Evolutionary conservation across 2,329 filamentous ascomycete species (phyloP), one percentile per base, ranked within the genome.

Genomic region (Sarocladiaceae sp.): DNA sequence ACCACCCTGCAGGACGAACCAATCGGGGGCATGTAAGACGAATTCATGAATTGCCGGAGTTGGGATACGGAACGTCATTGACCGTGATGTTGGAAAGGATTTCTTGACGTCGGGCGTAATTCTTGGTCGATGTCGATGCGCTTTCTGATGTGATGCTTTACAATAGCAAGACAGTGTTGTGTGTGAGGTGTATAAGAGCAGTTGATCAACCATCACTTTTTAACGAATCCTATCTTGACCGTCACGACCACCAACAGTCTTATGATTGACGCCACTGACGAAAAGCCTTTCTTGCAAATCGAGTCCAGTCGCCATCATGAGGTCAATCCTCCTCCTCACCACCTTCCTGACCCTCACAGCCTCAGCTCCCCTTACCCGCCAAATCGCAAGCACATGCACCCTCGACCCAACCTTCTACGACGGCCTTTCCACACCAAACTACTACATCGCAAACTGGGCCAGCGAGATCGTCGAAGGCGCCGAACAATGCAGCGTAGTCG

Each of bases 401-500:
- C 40, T 46, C 23, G 40, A 46, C 18, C 40, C 40, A n/a, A 46
- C 40, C 7, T 46, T 46, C 25, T 15, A 10, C 12, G 25, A 26
- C n/a, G 40, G 40, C 22, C 40, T 46, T 10, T 7, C 13, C 12
- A 46, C 40, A 18, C 40, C 40, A 15, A 46, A 46, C 18, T 46
- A 46, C 40, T 46, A 46, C 40, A 18, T 46, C 15, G 40, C 40
- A 4, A 46, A 46, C 23, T 46, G 40, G 40, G 40, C 40, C 22
- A 46, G 40, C 40, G 12, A n/a, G 22, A 13, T 18, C 22, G 25
- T 25, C 17, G 25, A 8, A 29, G 40, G 23, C 17, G 37, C 22
- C 4, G 40, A 46, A n/a, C 40, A 46, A 17, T 46, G 40, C 25
- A 50, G 35, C 31, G 48, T 50, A 18, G 29, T 50, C 31, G 35